phyloP scores from a whole-genome alignment of 225 moss, liverwort and hornwort genomes.

The Ulota crispa region DNA sequence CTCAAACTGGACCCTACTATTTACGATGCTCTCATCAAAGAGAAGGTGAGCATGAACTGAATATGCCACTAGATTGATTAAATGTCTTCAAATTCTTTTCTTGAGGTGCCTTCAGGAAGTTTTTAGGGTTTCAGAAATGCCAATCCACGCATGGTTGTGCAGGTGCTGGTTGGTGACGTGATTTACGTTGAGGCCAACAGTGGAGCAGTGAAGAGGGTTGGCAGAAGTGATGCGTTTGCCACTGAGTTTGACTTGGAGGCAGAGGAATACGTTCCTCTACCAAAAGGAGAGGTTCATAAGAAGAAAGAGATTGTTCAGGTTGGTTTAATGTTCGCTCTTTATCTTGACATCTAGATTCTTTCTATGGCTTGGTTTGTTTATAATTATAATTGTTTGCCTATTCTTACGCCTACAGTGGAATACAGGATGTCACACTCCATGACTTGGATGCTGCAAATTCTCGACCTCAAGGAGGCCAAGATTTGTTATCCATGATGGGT shows the following conservation, averaged over 20 bases:
- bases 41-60: constrained; percentile 51
- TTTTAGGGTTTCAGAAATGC: not conserved
- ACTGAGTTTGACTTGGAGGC: constrained; percentile 93
- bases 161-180: constrained; percentile 85
- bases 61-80: not conserved
- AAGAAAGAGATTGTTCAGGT: constrained; percentile 96
- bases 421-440: constrained; percentile 83
- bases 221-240: constrained; percentile 86
- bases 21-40: constrained; percentile 81
- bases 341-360: not conserved
- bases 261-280: constrained; percentile 82
- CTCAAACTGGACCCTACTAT: constrained; percentile 88
- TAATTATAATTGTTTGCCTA: not conserved
- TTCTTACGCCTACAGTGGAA: not conserved
- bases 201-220: constrained; percentile 87
- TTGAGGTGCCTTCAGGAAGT: not conserved
- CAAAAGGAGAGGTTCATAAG: constrained; percentile 92
- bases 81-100: not conserved
- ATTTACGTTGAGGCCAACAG: constrained; percentile 89
- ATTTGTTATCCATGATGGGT: constrained; percentile 90
- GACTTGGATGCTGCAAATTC: constrained; percentile 89
- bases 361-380: not conserved
- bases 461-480: constrained; percentile 89
- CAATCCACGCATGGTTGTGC: constrained; percentile 24
- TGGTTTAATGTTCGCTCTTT: not conserved